These are phyloP conservation scores for Ganoderma sinense DNA, from an alignment of 1,284 basidiomycete genomes.

Conservation along the genomic window DNA sequence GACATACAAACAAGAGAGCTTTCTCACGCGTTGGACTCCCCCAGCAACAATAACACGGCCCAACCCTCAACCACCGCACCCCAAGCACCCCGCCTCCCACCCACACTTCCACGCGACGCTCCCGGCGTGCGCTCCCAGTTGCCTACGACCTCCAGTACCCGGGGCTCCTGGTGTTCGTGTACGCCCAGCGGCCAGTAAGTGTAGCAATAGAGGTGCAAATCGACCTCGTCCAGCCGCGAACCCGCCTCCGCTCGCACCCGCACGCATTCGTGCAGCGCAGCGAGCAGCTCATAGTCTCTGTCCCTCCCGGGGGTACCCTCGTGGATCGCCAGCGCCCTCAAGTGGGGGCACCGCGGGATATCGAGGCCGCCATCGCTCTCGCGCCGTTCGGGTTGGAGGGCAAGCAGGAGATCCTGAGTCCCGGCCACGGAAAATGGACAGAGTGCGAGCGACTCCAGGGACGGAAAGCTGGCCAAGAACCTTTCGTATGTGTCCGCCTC, in stretches of 20 bases:
- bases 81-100: neutral
- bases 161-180: neutral
- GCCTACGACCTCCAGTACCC: neutral
- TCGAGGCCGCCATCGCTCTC: neutral
- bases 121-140: neutral
- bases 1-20: neutral
- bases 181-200: neutral
- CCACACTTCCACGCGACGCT: neutral
- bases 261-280: neutral
- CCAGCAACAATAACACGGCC: neutral
- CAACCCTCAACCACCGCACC: neutral
- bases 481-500: neutral
- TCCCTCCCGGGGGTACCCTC: neutral
- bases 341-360: neutral
- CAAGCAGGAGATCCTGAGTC: neutral
- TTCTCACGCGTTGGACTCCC: neutral
- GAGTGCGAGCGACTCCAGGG: neutral
- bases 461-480: neutral
- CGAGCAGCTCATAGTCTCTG: neutral
- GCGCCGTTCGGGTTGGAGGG: neutral
- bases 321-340: neutral
- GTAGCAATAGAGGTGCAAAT: neutral
- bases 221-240: neutral
- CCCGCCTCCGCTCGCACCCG: constrained; percentile 1
- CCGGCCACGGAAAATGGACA: neutral